These are phyloP conservation scores for Nicotiana tabacum DNA, from an alignment of 257 asterid species.

Conservation along the genomic window DNA sequence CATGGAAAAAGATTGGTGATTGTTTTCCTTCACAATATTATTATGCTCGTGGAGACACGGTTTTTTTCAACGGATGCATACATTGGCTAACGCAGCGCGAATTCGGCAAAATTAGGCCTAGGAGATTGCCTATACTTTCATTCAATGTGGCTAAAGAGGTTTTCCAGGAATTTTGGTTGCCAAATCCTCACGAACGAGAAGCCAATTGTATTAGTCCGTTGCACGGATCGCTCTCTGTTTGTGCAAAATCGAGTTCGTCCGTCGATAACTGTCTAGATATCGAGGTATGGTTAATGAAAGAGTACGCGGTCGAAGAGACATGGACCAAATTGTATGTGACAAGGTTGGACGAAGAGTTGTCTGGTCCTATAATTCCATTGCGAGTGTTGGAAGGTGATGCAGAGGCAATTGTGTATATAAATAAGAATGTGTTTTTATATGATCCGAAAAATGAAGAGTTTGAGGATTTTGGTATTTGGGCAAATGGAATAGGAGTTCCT, in stretches of 20 bases:
- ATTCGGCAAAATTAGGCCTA: background rate
- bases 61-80: background rate
- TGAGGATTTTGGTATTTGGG: slow-evolving; percentile 7
- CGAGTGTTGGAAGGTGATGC: background rate
- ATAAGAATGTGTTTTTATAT: background rate
- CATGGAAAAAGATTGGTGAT: background rate
- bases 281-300: slow-evolving; percentile 4
- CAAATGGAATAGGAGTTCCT: slow-evolving; percentile 6
- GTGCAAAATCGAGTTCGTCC: background rate
- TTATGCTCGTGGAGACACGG: background rate
- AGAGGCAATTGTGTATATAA: slow-evolving; percentile 3
- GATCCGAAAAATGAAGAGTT: background rate
- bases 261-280: background rate
- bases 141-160: background rate
- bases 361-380: slow-evolving; percentile 2
- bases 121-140: background rate
- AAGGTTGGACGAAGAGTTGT: background rate
- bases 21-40: background rate
- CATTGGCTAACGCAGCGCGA: background rate
- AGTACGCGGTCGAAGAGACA: background rate
- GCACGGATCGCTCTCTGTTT: background rate
- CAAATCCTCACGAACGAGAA: background rate
- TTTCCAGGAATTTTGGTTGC: background rate
- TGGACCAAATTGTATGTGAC: background rate
- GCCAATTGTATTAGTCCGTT: background rate